Evolutionary conservation across 306 rosid genomes (phyloP).

Genomic region (Corylus avellana): DNA sequence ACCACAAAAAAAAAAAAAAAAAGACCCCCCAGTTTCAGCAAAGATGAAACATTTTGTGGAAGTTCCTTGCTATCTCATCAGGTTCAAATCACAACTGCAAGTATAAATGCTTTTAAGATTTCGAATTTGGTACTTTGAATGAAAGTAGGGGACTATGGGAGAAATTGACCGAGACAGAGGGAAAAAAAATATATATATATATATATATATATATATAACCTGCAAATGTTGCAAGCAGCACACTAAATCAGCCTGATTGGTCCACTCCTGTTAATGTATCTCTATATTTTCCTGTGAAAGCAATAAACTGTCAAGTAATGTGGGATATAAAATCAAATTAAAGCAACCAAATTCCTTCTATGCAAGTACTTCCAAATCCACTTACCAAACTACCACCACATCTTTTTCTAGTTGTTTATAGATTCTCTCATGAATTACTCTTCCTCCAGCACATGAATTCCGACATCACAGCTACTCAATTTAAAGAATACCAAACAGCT

Average conservation of each 20-base stretch:
- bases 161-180: background rate
- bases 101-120: constrained; percentile 26
- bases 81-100: constrained; percentile 88
- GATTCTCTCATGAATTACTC: no score
- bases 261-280: constrained; percentile 9
- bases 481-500: no score
- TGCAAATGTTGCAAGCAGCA: constrained; percentile 97
- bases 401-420: no score
- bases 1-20: constrained; percentile 54
- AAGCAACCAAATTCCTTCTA: no score
- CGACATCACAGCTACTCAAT: no score
- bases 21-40: constrained; percentile 97
- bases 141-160: background rate
- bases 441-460: no score
- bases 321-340: constrained; percentile 33
- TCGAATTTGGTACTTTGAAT: constrained; percentile 1
- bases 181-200: background rate
- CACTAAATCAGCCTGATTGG: constrained; percentile 49
- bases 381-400: no score
- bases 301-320: background rate
- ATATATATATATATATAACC: constrained; percentile 40
- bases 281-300: constrained; percentile 63
- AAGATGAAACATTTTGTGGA: constrained; percentile 72
- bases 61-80: constrained; percentile 85
- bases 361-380: no score